Percentiles rank a stretch among this genome's conserved stretches.
These are phyloP conservation scores for Flaveria floridana DNA, from an alignment of 140 eudicot species.

Conservation along the genomic window DNA sequence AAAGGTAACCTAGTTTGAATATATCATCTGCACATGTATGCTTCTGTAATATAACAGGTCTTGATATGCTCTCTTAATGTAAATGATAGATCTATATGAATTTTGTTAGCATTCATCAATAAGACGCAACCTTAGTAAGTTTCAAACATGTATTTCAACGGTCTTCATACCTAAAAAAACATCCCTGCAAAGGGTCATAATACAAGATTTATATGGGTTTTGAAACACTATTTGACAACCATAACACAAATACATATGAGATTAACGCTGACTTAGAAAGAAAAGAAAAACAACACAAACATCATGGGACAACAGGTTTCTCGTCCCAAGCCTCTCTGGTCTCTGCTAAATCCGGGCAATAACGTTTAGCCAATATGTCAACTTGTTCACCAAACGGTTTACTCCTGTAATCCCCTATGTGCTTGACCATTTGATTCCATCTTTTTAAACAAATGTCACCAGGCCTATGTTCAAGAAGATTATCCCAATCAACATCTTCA, in stretches of 20 bases:
- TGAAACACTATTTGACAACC: not conserved
- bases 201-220: not conserved
- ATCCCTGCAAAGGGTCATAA: not conserved
- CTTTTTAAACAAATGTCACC: conserved; percentile 60
- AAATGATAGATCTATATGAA: not conserved
- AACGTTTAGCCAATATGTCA: conserved; percentile 59
- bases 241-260: not conserved
- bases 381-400: conserved; percentile 66
- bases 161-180: not conserved
- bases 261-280: not conserved
- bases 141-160: not conserved
- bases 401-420: conserved; percentile 50
- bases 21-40: not conserved
- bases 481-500: conserved; percentile 87
- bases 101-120: not conserved
- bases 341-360: conserved; percentile 57
- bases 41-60: too few species aligned
- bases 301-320: conserved; percentile 55
- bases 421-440: conserved; percentile 70
- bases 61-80: not conserved
- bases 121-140: not conserved
- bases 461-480: conserved; percentile 55
- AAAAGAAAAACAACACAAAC: not conserved
- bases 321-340: conserved; percentile 64
- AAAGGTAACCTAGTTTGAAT: not conserved